Conservation (phyloP, 2,329 filamentous ascomycete genomes). For the Diaporthe sp. region DNA sequence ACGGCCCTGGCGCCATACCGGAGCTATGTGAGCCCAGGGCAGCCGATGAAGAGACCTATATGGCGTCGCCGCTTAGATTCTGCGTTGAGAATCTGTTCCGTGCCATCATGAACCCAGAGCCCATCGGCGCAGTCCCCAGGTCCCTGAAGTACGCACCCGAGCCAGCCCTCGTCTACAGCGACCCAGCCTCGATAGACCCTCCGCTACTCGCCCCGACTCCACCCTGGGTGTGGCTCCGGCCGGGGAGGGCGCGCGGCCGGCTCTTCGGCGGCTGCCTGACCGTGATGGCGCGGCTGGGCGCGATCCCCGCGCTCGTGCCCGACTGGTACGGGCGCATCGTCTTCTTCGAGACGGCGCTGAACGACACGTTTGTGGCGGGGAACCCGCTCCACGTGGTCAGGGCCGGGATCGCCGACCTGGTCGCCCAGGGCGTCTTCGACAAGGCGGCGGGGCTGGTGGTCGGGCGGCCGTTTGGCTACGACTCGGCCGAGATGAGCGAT, state of each 20-base stretch:
- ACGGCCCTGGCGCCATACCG: conserved; percentile 56
- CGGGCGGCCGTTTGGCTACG: conserved; percentile 58
- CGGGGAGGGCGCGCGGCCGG: conserved; percentile 56
- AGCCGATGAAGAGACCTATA: conserved; percentile 50
- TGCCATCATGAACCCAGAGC: conserved; percentile 45
- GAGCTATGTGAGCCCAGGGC: conserved; percentile 51
- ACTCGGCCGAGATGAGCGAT: conserved; percentile 45
- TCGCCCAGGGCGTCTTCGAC: conserved; percentile 58
- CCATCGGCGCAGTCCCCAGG: conserved; percentile 46
- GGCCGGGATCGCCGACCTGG: conserved; percentile 56
- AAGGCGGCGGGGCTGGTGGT: conserved; percentile 57
- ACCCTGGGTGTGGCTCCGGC: conserved; percentile 56
- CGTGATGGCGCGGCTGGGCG: conserved; percentile 54
- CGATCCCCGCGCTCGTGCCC: conserved; percentile 51
- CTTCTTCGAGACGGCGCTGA: conserved; percentile 57
- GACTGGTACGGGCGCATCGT: conserved; percentile 56
- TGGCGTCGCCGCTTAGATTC: conserved; percentile 21
- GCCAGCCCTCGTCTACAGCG: too few species aligned
- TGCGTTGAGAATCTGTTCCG: conserved; percentile 48
- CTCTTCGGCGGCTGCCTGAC: conserved; percentile 60
- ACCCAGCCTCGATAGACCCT: too few species aligned
- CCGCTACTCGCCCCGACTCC: conserved; percentile 39
- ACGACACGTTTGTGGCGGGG: conserved; percentile 45
- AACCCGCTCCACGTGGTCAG: conserved; percentile 47
- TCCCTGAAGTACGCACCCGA: too few species aligned